Base-by-base conservation (phyloP, 331 rosid genomes). In the Quercus lobata region DNA sequence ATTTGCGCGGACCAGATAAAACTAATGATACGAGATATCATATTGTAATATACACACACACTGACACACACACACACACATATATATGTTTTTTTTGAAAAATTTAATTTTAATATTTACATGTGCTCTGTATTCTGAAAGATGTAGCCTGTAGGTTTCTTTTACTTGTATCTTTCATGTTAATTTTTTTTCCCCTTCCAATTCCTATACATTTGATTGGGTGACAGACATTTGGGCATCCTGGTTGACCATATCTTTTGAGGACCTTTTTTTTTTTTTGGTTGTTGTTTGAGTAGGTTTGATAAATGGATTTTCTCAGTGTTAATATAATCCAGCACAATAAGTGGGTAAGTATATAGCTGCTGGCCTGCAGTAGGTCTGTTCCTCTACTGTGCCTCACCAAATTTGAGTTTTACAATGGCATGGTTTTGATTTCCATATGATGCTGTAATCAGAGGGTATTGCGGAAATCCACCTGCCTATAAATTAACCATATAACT, bases 1-100 rank as follows among this genome's bases (percentile, higher is more conserved):
- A 78, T 95, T 95, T 91, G 97, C 93, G 1, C 89, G 91, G 68
- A 89, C 91, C 68, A 95, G 93, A 94, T 93, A 87, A 75, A 49
- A n/a, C 37, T 34, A 14, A 79, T 68, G 49, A 49, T 84, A 16
- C 16, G 19, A 21, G 60, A 74, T 25, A 24, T 35, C 6, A 18
- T 17, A 27, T 24, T 41, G 19, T 32, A 10, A 22, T 0, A 35
- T 2, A n/a, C n/a, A 35, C 0, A 35, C 41, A 35, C 2, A 34
- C 7, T 22, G 24, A 34, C 2, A 34, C 7, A 34, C 0, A 34
- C 0, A 34, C 0, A 34, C 0, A 1, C 1, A n/a, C n/a, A n/a
- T n/a, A n/a, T n/a, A n/a, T n/a, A n/a, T n/a, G n/a, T n/a, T 29
- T 35, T 1, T 22, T 22, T 22, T 0, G 1, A 22, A 22, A 22